These are phyloP conservation scores for Dactylorhiza incarnata DNA, from an alignment of 106 monocot genomes.

Conservation along the genomic window DNA sequence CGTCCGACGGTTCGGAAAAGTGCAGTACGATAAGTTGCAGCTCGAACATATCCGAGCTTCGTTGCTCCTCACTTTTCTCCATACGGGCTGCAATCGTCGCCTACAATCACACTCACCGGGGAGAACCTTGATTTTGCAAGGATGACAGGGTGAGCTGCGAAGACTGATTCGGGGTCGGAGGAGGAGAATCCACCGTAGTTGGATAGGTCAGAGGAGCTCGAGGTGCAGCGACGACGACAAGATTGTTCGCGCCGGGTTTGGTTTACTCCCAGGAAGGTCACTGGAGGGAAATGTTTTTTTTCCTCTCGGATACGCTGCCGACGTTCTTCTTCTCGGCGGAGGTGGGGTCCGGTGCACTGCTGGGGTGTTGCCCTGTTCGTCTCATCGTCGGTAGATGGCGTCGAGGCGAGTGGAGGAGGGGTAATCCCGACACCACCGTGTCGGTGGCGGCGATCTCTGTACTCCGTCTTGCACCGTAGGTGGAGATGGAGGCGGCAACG, in stretches of 20 bases:
- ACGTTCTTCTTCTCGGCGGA: constrained; percentile 2
- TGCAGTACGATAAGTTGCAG: too few species aligned
- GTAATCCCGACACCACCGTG: constrained; percentile 4
- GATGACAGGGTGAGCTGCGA: constrained; percentile 10
- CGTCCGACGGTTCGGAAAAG: too few species aligned
- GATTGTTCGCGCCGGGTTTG: not conserved
- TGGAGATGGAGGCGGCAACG: too few species aligned
- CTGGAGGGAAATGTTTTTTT: not conserved
- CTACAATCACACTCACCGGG: constrained; percentile 9
- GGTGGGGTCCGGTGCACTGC: constrained; percentile 7
- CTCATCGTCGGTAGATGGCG: constrained; percentile 32
- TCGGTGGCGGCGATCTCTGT: constrained; percentile 3
- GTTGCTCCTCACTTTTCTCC: constrained; percentile 16
- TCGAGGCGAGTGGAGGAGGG: constrained; percentile 30
- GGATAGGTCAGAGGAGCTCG: constrained; percentile 34
- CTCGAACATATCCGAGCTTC: constrained; percentile 63
- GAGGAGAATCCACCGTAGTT: constrained; percentile 27
- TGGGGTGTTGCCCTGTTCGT: not conserved
- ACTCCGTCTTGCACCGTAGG: not conserved
- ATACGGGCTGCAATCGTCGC: constrained; percentile 2
- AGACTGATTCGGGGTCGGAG: constrained; percentile 24
- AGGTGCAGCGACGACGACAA: not conserved
- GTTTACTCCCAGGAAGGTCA: not conserved
- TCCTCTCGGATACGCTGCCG: not conserved
- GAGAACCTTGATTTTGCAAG: constrained; percentile 23